Evolutionary conservation across 225 moss, liverwort and hornwort genomes (phyloP), one percentile per base, ranked within the genome.

Genomic region (Straminergon stramineum): DNA sequence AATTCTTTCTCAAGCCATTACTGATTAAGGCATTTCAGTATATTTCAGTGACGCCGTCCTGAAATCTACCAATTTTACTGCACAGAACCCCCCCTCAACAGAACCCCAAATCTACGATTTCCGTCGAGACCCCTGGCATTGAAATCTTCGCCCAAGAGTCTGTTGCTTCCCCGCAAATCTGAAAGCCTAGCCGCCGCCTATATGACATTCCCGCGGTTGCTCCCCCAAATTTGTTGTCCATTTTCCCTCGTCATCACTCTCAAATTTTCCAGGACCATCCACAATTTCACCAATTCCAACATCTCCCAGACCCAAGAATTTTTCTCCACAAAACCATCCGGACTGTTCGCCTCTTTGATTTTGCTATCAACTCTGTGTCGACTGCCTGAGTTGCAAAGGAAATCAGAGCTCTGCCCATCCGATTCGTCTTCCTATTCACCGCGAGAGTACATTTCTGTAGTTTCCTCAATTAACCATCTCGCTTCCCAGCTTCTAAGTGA

Each of bases 151-250:
- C 73, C 6, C 4, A 11, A 55, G 89, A 41, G 81, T 74, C 74
- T 81, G 81, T 56, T 35, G 45, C 66, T 65, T 84, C 67, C 84
- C 84, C 86, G 90, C 90, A 74, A 90, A 86, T 86, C 90, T 81
- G 86, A 90, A 90, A 90, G 90, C 90, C 90, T 90, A 90, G 86
- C 90, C 90, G 90, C 90, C 90, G 90, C 90, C 81, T 78, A 57
- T 78, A 57, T 53, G 53, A 86, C 81, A 90, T 86, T 86, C 90
- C 81, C 74, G 90, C 86, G 81, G 85, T 61, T 45, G 11, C 81
- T 43, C 53, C 34, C 64, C 64, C 16, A 41, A 86, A 69, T 71
- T 81, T 81, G 43, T 71, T 74, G 39, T n/a, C 64, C 85, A 23
- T 15, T 41, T 66, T 10, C 39, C 35, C 15, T 24, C 19, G 55